phyloP scores from a whole-genome alignment of 306 rosid species.

The Lablab purpureus region DNA sequence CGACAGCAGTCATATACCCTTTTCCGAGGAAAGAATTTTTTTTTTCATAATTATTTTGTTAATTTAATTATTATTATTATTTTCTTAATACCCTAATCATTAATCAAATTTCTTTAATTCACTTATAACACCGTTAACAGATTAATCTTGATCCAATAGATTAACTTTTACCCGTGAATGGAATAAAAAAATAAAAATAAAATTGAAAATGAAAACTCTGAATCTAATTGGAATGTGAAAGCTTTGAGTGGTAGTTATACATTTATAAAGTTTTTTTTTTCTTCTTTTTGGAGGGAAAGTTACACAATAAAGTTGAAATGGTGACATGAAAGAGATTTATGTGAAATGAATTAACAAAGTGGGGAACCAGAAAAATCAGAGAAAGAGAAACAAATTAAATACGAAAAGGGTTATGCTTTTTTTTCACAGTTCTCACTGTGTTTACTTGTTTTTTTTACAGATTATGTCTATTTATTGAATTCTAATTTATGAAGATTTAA shows the following conservation, averaged over 20 bases:
- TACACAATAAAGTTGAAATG: neutral
- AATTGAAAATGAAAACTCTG: neutral
- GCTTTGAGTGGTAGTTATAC: neutral
- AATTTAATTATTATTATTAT: too few relatives aligned
- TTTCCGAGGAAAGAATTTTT: too few relatives aligned
- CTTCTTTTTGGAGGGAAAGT: neutral
- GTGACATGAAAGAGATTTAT: neutral
- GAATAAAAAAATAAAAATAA: neutral
- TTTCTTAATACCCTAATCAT: too few relatives aligned
- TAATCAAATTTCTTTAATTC: neutral
- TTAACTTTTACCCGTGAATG: too few relatives aligned
- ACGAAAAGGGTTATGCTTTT: neutral
- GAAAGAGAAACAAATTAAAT: neutral
- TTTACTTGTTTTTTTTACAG: neutral
- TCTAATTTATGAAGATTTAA: neutral
- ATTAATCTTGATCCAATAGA: too few relatives aligned
- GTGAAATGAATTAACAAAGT: neutral
- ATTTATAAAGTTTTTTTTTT: neutral
- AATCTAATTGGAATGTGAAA: neutral
- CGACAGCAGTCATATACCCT: too few relatives aligned
- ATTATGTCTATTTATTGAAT: neutral
- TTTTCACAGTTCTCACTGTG: neutral
- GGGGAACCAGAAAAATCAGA: neutral
- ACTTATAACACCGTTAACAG: too few relatives aligned
- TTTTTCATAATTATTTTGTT: too few relatives aligned